These are phyloP conservation scores for Daldinia loculata DNA, from an alignment of 495 filamentous ascomycete genomes.

Conservation along the genomic window DNA sequence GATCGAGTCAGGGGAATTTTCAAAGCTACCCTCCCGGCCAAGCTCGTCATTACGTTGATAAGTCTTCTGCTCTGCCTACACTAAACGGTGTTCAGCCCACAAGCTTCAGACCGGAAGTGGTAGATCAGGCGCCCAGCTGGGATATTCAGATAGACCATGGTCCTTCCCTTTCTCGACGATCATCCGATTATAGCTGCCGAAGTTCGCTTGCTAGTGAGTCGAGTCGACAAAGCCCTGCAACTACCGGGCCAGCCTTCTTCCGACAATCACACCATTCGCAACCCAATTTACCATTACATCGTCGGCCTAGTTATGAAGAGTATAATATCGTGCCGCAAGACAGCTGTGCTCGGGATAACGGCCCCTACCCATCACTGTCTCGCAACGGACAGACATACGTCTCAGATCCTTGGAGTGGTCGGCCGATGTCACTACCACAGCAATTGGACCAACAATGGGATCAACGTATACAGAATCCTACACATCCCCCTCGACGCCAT, in stretches of 20 bases:
- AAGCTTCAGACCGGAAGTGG: conserved; percentile 31
- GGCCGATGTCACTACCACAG: conserved; percentile 42
- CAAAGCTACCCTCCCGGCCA: conserved; percentile 40
- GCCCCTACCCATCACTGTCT: conserved; percentile 47
- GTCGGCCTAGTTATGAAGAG: conserved; percentile 55
- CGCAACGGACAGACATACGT: conserved; percentile 48
- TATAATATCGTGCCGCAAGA: conserved; percentile 40
- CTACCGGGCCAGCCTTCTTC: conserved; percentile 23
- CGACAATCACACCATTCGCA: conserved; percentile 42
- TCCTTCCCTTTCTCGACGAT: conserved; percentile 35
- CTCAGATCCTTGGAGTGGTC: conserved; percentile 46
- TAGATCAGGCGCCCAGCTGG: conserved; percentile 39
- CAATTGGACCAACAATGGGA: conserved; percentile 36
- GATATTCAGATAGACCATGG: conserved; percentile 47
- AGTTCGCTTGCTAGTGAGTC: conserved; percentile 41
- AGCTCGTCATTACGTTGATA: conserved; percentile 13
- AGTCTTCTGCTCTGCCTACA: conserved; percentile 26
- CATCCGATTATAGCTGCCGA: conserved; percentile 45
- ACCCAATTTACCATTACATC: conserved; percentile 44
- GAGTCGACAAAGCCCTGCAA: conserved; percentile 39
- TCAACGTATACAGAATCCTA: conserved; percentile 44
- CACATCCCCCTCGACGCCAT: conserved; percentile 49
- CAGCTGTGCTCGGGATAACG: conserved; percentile 33
- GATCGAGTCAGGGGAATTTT: conserved; percentile 49
- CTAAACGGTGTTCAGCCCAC: conserved; percentile 43